Evolutionary conservation across 2,329 filamentous ascomycete species (phyloP), one percentile per base, ranked within the genome.

Genomic region (Lizonia empirigonia): DNA sequence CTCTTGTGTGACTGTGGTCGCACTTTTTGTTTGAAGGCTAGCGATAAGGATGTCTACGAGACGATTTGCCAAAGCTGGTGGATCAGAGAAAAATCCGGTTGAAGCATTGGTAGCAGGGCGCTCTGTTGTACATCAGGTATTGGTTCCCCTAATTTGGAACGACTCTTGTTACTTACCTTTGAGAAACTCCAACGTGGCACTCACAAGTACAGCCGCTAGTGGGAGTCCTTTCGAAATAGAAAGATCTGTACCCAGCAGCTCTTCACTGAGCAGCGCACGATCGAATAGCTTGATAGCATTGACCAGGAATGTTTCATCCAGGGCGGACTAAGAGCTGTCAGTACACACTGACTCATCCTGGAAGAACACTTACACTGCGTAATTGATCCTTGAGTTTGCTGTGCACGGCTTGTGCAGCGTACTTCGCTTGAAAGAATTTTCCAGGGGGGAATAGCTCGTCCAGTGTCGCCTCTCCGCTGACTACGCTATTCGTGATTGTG

Each of bases 391-490:
- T 50, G n/a, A 74, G 46, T 42, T 58, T 64, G 12, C 41, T 51
- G 18, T 69, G 66, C 13, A 73, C 63, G 20, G 68, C 68, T 30
- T 58, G 44, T 7, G 67, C 64, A 6, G 67, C 65, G 45, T 73
- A 73, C 55, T 66, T 66, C 9, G 70, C 65, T 48, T 74, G 70
- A 37, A 65, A 73, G 1, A 64, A 58, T 29, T 66, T 73, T 7
- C 68, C 67, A 16, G 68, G 64, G 2, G 70, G 69, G n/a, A 74
- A 74, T 9, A 73, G 54, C 13, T 53, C 50, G 12, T 64, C 55
- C 6, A 60, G 41, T n/a, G 56, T 58, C 16, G 56, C 62, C 7
- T 56, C 54, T 8, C 61, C 67, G 3, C 57, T 52, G 13, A 61
- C 54, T 9, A 73, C 65, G 9, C 55, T 58, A 24, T 70, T 65